Base-by-base conservation (phyloP, 176 grass and related monocot genomes). In the Oryza glaberrima region DNA sequence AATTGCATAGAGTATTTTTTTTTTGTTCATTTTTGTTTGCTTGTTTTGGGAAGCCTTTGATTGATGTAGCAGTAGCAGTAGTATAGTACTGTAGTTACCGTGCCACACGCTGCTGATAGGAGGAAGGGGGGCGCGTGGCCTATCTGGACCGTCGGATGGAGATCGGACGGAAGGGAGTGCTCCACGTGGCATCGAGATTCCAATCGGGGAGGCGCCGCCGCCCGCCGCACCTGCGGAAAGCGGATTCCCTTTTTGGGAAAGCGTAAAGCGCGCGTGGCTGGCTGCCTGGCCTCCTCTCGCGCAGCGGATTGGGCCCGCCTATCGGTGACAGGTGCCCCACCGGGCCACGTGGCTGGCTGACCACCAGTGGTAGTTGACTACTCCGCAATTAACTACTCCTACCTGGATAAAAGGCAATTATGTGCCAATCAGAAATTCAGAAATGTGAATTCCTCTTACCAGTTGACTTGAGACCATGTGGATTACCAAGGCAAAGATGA, bases 211-310 rank as follows among this genome's bases (percentile, higher is more conserved):
- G 13, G 36, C 76, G 56, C 56, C 34, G 56, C 56, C 34, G 76
- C 65, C 72, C 26, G 49, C 80, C 22, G 56, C 69, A 48, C 44
- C 81, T 35, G n/a, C 52, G 11, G 70, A 83, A 83, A 73, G 70
- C 23, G 16, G 49, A 13, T 3, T 4, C 20, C 34, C n/a, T 81
- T 81, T 71, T 11, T 48, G 45, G 73, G 10, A 75, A 75, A 63
- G 58, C 58, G 58, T 63, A 58, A 58, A 58, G 54, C 54, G 54
- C 6, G 54, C 54, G 54, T n/a, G 49, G 49, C 49, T 52, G 49
- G 49, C 15, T 52, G 35, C 6, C 22, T 74, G 7, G 5, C 36
- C 36, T 38, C 36, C 36, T 26, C 43, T 3, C 19, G 3, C 3
- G 6, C 36, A 23, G 34, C 67, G 10, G 8, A 8, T 11, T 3